These are phyloP conservation scores for Ceratocystis alfenasii DNA, from an alignment of 2,329 filamentous ascomycete genomes.

Conservation along the genomic window DNA sequence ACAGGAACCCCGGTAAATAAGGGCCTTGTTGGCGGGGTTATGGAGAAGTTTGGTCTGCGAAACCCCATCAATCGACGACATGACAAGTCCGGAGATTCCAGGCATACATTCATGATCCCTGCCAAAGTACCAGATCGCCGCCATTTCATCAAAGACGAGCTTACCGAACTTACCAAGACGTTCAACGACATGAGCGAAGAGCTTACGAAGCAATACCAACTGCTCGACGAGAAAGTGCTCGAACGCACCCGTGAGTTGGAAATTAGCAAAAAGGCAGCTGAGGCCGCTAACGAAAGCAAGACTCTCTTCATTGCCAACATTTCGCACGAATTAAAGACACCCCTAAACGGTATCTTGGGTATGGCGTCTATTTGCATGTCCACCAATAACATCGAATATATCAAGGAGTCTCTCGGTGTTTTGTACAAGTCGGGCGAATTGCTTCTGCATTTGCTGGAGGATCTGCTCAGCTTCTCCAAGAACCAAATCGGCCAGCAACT, in stretches of 20 bases:
- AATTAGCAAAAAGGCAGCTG: constrained; percentile 79
- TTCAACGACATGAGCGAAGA: constrained; percentile 95
- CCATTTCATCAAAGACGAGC: constrained; percentile 68
- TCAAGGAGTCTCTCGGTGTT: constrained; percentile 74
- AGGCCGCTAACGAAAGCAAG: constrained; percentile 94
- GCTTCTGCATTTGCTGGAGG: constrained; percentile 72
- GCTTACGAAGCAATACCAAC: constrained; percentile 72
- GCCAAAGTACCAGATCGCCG: constrained; percentile 65
- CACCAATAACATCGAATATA: constrained; percentile 63
- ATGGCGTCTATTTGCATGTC: constrained; percentile 92
- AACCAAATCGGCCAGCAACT: constrained; percentile 85
- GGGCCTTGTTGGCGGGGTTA: constrained; percentile 20
- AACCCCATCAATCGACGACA: constrained; percentile 26
- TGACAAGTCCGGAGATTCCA: constrained; percentile 29
- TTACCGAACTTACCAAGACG: constrained; percentile 68
- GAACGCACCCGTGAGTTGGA: constrained; percentile 76
- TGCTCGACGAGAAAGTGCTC: constrained; percentile 70
- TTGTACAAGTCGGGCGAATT: constrained; percentile 70
- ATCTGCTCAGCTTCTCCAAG: constrained; percentile 85
- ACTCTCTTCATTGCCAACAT: constrained; percentile 97
- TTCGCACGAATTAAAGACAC: constrained; percentile 76
- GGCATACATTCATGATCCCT: constrained; percentile 67
- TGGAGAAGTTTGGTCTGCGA: constrained; percentile 23
- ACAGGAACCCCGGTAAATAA: neutral
- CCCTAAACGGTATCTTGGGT: constrained; percentile 86